These are phyloP conservation scores for Zizania latifolia DNA, from an alignment of 176 grass and related monocot genomes.

Conservation along the genomic window DNA sequence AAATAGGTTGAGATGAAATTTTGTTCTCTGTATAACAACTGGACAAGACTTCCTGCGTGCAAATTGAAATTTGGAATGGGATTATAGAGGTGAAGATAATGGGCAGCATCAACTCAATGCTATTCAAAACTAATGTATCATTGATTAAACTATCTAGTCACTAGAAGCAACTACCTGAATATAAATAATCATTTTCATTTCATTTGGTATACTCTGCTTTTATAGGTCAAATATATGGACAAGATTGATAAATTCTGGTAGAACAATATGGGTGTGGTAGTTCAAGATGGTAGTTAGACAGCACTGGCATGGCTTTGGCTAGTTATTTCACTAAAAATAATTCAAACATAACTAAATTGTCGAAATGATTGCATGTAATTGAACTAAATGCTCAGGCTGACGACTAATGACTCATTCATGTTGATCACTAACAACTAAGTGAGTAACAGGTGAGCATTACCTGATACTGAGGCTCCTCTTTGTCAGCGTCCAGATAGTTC, in stretches of 20 bases:
- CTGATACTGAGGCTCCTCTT: too few species aligned
- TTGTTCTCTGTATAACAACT: slow-evolving; percentile 6
- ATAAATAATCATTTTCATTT: background rate
- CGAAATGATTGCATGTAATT: too few species aligned
- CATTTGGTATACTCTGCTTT: background rate
- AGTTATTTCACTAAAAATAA: too few species aligned
- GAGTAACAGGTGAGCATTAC: too few species aligned
- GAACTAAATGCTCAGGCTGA: too few species aligned
- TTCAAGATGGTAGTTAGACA: background rate
- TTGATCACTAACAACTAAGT: too few species aligned
- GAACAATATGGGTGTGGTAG: background rate
- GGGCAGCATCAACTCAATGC: too few species aligned
- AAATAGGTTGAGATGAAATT: slow-evolving; percentile 40
- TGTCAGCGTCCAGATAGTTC: too few species aligned
- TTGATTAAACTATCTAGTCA: background rate
- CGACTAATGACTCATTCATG: too few species aligned
- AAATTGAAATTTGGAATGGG: background rate
- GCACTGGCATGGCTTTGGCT: background rate
- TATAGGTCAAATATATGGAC: background rate
- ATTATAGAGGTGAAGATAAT: background rate
- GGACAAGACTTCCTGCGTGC: slow-evolving; percentile 7
- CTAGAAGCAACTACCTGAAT: background rate
- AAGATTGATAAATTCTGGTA: too few species aligned
- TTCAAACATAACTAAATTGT: too few species aligned
- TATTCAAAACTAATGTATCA: background rate